phyloP scores from a whole-genome alignment of 345 rosid genomes.

The Barbarea vulgaris region DNA sequence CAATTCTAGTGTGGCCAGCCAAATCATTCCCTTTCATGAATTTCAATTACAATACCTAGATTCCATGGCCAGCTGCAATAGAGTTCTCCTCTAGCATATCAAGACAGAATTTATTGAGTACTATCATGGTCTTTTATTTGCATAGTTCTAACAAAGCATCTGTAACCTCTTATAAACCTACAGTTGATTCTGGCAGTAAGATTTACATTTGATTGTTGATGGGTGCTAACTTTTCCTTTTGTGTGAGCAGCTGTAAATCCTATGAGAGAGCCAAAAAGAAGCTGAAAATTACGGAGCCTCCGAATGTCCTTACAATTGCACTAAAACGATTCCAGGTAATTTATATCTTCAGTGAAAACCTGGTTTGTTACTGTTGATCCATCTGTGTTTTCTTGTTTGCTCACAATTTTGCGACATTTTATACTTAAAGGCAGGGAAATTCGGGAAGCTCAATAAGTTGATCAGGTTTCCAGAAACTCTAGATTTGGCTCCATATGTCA shows the following conservation, averaged over 20 bases:
- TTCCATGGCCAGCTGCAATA: not conserved
- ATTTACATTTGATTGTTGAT: constrained; percentile 4
- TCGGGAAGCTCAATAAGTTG: constrained; percentile 90
- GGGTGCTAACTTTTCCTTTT: constrained; percentile 19
- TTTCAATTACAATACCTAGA: constrained; percentile 11
- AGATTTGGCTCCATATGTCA: constrained; percentile 89
- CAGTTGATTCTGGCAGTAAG: not conserved
- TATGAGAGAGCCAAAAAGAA: constrained; percentile 92
- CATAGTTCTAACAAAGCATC: constrained; percentile 6
- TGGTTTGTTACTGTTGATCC: constrained; percentile 11
- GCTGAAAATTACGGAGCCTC: constrained; percentile 80
- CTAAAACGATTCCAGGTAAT: constrained; percentile 94
- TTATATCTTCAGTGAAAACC: not conserved
- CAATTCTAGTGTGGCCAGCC: not conserved
- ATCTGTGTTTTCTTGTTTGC: constrained; percentile 28
- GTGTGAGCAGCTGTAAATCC: constrained; percentile 71
- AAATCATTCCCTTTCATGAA: not conserved
- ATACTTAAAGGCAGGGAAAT: constrained; percentile 81
- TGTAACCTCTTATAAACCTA: not conserved
- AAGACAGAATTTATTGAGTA: not conserved
- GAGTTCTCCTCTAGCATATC: not conserved
- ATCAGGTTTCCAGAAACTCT: constrained; percentile 83
- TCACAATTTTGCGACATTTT: constrained; percentile 24
- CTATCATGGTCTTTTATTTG: constrained; percentile 22
- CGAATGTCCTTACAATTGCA: constrained; percentile 94